phyloP scores from a whole-genome alignment of 352 stramenopile genomes.

The Phytophthora meadii region DNA sequence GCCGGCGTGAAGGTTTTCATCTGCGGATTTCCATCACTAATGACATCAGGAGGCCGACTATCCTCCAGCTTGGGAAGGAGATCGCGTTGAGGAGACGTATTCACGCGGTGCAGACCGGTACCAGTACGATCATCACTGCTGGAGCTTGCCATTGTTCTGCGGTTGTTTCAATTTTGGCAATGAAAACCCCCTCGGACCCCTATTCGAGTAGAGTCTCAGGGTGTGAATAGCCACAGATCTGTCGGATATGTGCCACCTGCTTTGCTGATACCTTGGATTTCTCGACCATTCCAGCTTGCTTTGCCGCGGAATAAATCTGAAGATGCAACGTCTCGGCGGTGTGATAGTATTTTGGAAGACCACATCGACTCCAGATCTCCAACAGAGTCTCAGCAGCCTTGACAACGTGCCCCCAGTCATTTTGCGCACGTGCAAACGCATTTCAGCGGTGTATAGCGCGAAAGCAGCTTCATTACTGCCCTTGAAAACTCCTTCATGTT shows the following conservation, averaged over 20 bases:
- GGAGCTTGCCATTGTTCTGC: slow-evolving; percentile 5
- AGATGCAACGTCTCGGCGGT: slow-evolving; percentile 59
- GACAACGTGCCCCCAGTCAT: slow-evolving; percentile 42
- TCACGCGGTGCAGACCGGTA: slow-evolving; percentile 27
- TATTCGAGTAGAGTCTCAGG: slow-evolving; percentile 21
- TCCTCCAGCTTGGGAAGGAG: slow-evolving; percentile 20
- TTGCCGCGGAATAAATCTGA: slow-evolving; percentile 56
- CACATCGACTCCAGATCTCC: slow-evolving; percentile 39
- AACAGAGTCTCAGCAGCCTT: slow-evolving; percentile 40
- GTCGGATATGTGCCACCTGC: slow-evolving; percentile 27
- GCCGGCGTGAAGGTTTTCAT: background rate
- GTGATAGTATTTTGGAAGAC: slow-evolving; percentile 43
- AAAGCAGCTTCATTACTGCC: slow-evolving; percentile 44
- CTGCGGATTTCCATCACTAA: slow-evolving; percentile 6
- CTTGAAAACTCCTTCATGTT: slow-evolving; percentile 27
- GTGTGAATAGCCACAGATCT: slow-evolving; percentile 42
- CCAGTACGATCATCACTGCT: slow-evolving; percentile 6
- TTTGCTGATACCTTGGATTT: slow-evolving; percentile 19
- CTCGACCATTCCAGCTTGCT: slow-evolving; percentile 23
- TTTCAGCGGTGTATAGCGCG: slow-evolving; percentile 48
- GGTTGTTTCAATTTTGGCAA: slow-evolving; percentile 7
- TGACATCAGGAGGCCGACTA: slow-evolving; percentile 23
- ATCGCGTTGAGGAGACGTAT: slow-evolving; percentile 9
- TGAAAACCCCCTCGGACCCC: too few relatives aligned
- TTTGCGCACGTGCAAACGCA: slow-evolving; percentile 37